Evolutionary conservation across 2,329 filamentous ascomycete species (phyloP), one percentile per base, ranked within the genome.

Genomic region (Allantophomopsis cytisporea): DNA sequence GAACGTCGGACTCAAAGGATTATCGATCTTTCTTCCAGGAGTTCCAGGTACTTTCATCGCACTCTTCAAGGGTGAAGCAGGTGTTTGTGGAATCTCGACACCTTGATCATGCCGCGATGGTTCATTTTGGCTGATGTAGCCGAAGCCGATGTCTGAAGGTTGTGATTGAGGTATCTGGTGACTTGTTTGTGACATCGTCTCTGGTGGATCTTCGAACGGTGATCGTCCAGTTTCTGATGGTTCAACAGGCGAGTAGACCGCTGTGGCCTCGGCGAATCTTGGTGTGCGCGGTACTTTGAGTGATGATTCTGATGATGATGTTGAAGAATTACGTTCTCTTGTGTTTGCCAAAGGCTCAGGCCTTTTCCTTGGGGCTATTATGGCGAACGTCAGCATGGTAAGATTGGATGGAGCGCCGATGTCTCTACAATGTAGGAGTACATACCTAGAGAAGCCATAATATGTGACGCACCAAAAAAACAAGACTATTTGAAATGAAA

Each of bases 1-100:
- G 59, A 95, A 96, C 0, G 88, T 95, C 32, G 89, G 88, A 61
- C 87, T 95, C 47, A 94, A 64, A 15, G 84, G 83, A 58, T 89
- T 91, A 48, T 69, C 67, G 39, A 88, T 63, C 45, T 71, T 74
- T 52, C 80, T 73, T 20, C 73, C 84, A 4, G 84, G 79, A 2
- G 86, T 89, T 15, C 87, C 86, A 4, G 89, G 88, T 14, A 83
- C 79, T 64, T 76, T 94, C 69, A 95, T 71, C 39, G 87, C 88
- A 60, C 86, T 94, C 69, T 91, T 94, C 51, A 94, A 72, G 6
- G 85, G 85, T 15, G 83, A 82, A 51, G 71, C 80, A 39, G 85
- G 84, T 31, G 79, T 74, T 66, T 73, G 73, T 43, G 71, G 79
- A 53, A 78, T 69, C 43, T 73, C 67, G 40, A 55, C 41, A 39